Evolutionary conservation across 23 red algal species (phyloP), one percentile per base, ranked within the genome.

Genomic region (Chondrus crispus): DNA sequence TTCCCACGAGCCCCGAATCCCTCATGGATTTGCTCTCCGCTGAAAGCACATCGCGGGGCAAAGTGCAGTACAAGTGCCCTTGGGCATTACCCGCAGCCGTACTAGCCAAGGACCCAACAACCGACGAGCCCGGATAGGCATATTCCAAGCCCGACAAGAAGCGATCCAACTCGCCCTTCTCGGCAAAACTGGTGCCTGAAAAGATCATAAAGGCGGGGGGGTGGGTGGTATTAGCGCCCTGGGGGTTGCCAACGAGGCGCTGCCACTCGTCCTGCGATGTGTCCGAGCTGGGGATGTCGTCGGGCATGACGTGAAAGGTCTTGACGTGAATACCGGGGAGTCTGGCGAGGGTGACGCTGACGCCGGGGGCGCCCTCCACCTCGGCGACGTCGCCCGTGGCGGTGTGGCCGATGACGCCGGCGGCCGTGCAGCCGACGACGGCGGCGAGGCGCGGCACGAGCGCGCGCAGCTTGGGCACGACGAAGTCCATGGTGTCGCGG

Each of bases 1-100:
- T 88, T 53, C 93, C 93, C 46, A 95, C 93, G 30, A 84, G 22
- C n/a, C 83, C 93, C 24, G 74, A 89, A 46, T 88, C 84, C 63
- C 85, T 51, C 62, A 95, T 12, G 8, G 74, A 75, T 13, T 69
- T 66, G 42, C 49, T 62, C 48, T 76, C 70, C 58, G 63, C 46
- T 36, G 71, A 75, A 40, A 95, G 74, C 1, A 95, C 77, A 47
- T 95, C 93, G 35, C 85, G 66, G 20, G 93, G 93, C 43, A 95
- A 73, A 46, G 93, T 95, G 35, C 93, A 95, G 64, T 89, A 84
- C 74, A 95, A 62, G 32, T 88, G 84, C 29, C 92, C 92, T 35
- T 73, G 30, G 2, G 92, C 11, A 87, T 77, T 73, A 71, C 82
- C 74, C 3, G 62, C 73, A 58, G 70, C 82, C 32, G 92, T 71